Conservation (phyloP, 768 basidiomycete species). For the Macrolepiota dolichaula region DNA sequence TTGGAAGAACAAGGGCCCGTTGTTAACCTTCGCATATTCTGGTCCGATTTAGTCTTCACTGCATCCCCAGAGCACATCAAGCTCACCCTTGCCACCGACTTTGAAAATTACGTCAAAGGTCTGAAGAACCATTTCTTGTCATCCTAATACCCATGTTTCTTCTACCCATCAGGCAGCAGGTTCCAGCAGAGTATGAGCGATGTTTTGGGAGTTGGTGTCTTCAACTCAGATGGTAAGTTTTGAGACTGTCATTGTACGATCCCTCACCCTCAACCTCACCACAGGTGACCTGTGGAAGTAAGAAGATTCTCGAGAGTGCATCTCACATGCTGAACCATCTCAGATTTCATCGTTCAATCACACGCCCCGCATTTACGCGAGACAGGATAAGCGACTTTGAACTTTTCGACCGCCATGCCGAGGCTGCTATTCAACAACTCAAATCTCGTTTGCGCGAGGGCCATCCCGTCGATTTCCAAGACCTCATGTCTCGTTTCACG, state of each 20-base stretch:
- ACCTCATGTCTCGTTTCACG: constrained; percentile 59
- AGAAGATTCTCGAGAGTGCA: background rate
- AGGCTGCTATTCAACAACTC: constrained; percentile 37
- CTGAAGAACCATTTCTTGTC: background rate
- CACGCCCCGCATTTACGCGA: constrained; percentile 60
- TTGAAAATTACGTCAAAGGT: constrained; percentile 61
- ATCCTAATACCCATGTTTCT: background rate
- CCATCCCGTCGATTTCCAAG: constrained; percentile 61
- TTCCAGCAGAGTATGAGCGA: constrained; percentile 41
- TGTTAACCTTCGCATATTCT: constrained; percentile 43
- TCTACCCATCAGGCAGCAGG: constrained; percentile 31
- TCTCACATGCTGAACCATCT: background rate
- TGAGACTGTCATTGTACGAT: background rate
- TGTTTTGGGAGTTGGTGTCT: constrained; percentile 62
- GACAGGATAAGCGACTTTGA: constrained; percentile 61
- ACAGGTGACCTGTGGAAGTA: constrained; percentile 38
- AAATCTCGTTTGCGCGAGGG: constrained; percentile 47
- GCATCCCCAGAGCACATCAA: constrained; percentile 54
- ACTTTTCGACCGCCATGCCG: constrained; percentile 54
- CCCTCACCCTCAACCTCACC: background rate
- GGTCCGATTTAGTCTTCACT: constrained; percentile 44
- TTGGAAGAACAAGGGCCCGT: constrained; percentile 36
- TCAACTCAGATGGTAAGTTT: constrained; percentile 59
- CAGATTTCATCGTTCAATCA: constrained; percentile 62
- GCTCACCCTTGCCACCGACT: constrained; percentile 52